These are phyloP conservation scores for Mycena vitilis DNA, from an alignment of 768 basidiomycete genomes.

Conservation along the genomic window DNA sequence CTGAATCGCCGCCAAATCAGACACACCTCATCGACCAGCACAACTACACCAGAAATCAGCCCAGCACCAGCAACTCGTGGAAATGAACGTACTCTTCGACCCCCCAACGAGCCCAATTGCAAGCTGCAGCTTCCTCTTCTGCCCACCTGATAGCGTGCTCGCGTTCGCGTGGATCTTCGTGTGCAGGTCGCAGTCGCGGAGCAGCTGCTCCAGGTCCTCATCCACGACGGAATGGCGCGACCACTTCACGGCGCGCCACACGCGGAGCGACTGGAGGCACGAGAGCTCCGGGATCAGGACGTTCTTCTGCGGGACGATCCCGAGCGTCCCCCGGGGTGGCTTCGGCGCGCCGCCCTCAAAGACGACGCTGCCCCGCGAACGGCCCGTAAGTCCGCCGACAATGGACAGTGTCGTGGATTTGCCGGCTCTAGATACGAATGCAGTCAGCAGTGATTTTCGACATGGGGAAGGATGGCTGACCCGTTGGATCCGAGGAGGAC, in stretches of 20 bases:
- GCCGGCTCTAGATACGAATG: slow-evolving; percentile 63
- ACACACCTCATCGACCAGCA: slow-evolving; percentile 66
- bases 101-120: slow-evolving; percentile 73
- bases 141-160: slow-evolving; percentile 77
- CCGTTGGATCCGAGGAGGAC: slow-evolving; percentile 82
- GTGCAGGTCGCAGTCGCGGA: slow-evolving; percentile 80
- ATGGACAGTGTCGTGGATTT: slow-evolving; percentile 81
- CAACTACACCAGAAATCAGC: slow-evolving; percentile 47
- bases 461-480: slow-evolving; percentile 42
- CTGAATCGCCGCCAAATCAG: not conserved
- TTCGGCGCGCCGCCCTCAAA: slow-evolving; percentile 64
- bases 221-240: slow-evolving; percentile 56
- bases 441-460: not conserved
- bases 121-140: slow-evolving; percentile 87
- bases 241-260: slow-evolving; percentile 81
- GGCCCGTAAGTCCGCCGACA: slow-evolving; percentile 70
- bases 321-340: slow-evolving; percentile 74
- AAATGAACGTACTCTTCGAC: slow-evolving; percentile 55
- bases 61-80: not conserved
- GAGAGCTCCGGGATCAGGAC: slow-evolving; percentile 83
- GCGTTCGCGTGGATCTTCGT: slow-evolving; percentile 76
- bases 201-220: slow-evolving; percentile 72
- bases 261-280: slow-evolving; percentile 76
- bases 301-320: slow-evolving; percentile 83
- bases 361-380: slow-evolving; percentile 67